phyloP scores from a whole-genome alignment of 2,329 filamentous ascomycete genomes.

The Sporothrix brunneoviolacea region DNA sequence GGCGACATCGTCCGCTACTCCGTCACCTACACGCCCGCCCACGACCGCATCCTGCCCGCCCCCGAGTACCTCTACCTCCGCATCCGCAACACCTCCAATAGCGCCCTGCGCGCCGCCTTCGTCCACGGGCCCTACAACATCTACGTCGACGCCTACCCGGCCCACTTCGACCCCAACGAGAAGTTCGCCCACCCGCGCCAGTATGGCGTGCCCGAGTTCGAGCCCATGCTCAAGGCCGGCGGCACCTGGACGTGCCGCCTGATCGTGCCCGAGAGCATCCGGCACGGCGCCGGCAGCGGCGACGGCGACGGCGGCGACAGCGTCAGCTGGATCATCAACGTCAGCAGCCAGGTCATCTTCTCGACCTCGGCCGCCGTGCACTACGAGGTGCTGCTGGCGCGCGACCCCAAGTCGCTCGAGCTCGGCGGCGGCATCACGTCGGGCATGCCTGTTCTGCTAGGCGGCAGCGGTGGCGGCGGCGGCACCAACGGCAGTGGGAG shows the following conservation, averaged over 20 bases:
- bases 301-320: slow-evolving; percentile 36
- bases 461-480: slow-evolving; percentile 23
- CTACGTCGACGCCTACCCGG: slow-evolving; percentile 78
- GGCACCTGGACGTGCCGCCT: slow-evolving; percentile 78
- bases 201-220: slow-evolving; percentile 81
- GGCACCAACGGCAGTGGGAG: not conserved
- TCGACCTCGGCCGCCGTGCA: slow-evolving; percentile 80
- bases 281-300: slow-evolving; percentile 57
- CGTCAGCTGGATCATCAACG: slow-evolving; percentile 83
- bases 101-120: slow-evolving; percentile 88
- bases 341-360: slow-evolving; percentile 89
- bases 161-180: slow-evolving; percentile 73
- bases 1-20: slow-evolving; percentile 91
- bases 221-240: slow-evolving; percentile 93
- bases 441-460: slow-evolving; percentile 36
- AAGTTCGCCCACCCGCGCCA: slow-evolving; percentile 63
- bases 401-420: slow-evolving; percentile 77
- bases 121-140: slow-evolving; percentile 93
- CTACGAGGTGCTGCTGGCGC: slow-evolving; percentile 78
- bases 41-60: slow-evolving; percentile 83
- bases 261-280: slow-evolving; percentile 69
- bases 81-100: slow-evolving; percentile 85
- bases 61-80: slow-evolving; percentile 75
- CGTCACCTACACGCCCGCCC: slow-evolving; percentile 82
- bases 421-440: slow-evolving; percentile 38